Conservation (phyloP, 1,139 yeast genomes). For the Torulaspora globosa region DNA sequence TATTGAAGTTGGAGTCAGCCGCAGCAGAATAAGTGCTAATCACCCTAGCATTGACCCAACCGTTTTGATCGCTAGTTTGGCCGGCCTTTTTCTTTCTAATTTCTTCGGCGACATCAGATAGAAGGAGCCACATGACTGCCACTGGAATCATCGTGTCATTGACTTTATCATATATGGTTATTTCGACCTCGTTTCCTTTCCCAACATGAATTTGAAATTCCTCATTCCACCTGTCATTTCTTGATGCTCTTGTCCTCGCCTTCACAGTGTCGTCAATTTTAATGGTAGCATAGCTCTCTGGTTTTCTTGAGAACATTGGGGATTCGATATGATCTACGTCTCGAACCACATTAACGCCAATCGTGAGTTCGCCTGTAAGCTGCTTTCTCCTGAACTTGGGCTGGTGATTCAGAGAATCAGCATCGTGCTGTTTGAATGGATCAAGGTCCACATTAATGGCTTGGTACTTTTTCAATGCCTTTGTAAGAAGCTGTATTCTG, state of each 20-base stretch:
- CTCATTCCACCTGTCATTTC: constrained; percentile 82
- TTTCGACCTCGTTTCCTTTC: constrained; percentile 85
- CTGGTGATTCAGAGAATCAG: constrained; percentile 52
- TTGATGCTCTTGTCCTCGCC: constrained; percentile 68
- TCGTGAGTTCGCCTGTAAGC: constrained; percentile 69
- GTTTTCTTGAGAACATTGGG: constrained; percentile 67
- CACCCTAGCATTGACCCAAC: constrained; percentile 81
- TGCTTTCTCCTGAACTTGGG: constrained; percentile 78
- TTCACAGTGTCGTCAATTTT: constrained; percentile 84
- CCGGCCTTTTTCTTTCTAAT: constrained; percentile 85
- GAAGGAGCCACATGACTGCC: constrained; percentile 87
- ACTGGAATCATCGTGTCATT: constrained; percentile 72
- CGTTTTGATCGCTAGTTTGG: constrained; percentile 64
- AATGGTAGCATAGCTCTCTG: constrained; percentile 73
- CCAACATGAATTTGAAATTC: constrained; percentile 76
- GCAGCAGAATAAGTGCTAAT: constrained; percentile 16
- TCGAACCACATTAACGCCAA: constrained; percentile 69
- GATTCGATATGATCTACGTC: constrained; percentile 92
- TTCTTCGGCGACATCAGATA: constrained; percentile 90
- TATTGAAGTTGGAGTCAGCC: constrained; percentile 14
- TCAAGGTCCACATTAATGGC: constrained; percentile 68
- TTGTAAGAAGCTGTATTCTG: constrained; percentile 76
- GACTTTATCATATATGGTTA: constrained; percentile 77
- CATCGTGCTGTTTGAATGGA: constrained; percentile 48
- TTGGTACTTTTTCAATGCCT: constrained; percentile 79